phyloP scores from a whole-genome alignment of 352 stramenopile genomes.

The Phytophthora pinifolia region DNA sequence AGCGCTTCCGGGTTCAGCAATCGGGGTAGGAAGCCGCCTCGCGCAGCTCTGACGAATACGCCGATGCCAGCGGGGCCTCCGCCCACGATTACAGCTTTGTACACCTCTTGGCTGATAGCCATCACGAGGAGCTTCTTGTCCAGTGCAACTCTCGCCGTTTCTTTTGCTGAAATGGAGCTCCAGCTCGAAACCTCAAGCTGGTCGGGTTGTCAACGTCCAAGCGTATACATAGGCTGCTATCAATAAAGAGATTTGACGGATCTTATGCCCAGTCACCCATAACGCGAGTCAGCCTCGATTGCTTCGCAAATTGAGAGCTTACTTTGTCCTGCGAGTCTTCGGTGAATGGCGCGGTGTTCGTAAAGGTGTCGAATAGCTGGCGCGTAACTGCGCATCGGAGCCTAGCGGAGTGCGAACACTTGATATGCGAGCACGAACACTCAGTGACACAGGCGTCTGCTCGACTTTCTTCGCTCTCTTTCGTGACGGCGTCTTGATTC shows the following conservation, averaged over 20 bases:
- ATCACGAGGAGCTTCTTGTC: constrained; percentile 8
- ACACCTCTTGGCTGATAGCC: constrained; percentile 39
- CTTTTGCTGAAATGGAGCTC: constrained; percentile 2
- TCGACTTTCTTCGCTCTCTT: constrained; percentile 33
- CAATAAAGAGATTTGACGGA: constrained; percentile 8
- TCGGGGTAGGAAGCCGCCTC: constrained; percentile 54
- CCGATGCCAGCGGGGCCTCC: constrained; percentile 73
- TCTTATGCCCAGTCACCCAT: constrained; percentile 2
- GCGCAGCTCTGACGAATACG: constrained; percentile 71
- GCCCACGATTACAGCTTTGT: constrained; percentile 75
- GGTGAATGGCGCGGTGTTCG: constrained; percentile 31
- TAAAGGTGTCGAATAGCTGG: constrained; percentile 77
- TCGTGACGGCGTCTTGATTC: constrained; percentile 20
- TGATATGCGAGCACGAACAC: constrained; percentile 53
- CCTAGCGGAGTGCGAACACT: constrained; percentile 56
- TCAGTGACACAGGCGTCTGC: constrained; percentile 28
- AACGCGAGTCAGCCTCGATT: background rate
- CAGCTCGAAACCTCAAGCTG: background rate
- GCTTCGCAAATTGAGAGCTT: constrained; percentile 19
- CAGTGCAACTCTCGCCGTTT: background rate
- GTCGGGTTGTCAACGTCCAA: background rate
- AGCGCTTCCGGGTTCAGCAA: constrained; percentile 46
- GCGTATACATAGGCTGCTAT: constrained; percentile 32
- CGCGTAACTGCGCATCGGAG: constrained; percentile 64
- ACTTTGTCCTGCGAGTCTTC: constrained; percentile 27